These are phyloP conservation scores for Platanthera zijinensis DNA, from an alignment of 106 monocot genomes.

Conservation along the genomic window DNA sequence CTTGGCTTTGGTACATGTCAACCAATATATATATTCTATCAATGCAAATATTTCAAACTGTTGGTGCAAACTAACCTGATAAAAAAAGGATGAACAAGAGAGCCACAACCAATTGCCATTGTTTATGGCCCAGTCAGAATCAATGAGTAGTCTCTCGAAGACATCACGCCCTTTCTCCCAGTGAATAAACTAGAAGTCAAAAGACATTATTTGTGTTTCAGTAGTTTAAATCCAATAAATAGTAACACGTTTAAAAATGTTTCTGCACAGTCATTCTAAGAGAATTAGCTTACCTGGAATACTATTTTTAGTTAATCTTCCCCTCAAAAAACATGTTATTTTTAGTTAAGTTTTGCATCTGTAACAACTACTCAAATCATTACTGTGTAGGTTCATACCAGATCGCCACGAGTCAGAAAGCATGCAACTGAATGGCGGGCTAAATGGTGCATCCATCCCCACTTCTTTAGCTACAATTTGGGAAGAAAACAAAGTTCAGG, in stretches of 20 bases:
- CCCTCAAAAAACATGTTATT: too few species aligned
- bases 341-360: too few species aligned
- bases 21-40: too few species aligned
- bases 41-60: neutral
- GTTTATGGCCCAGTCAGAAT: constrained; percentile 75
- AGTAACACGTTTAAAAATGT: neutral
- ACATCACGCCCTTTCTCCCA: constrained; percentile 89
- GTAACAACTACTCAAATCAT: neutral
- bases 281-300: neutral
- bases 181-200: constrained; percentile 54
- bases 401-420: constrained; percentile 82
- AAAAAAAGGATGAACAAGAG: constrained; percentile 74
- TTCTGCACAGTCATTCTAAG: neutral
- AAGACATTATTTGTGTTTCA: neutral
- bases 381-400: constrained; percentile 32
- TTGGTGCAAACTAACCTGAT: constrained; percentile 32
- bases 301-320: too few species aligned
- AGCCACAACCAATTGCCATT: constrained; percentile 81
- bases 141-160: constrained; percentile 61
- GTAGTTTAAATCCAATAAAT: neutral
- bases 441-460: constrained; percentile 98
- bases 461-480: constrained; percentile 57
- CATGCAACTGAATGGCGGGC: constrained; percentile 91
- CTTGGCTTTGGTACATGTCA: neutral
- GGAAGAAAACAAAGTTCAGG: neutral